These are phyloP conservation scores for Hericium coralloides DNA, from an alignment of 768 basidiomycete genomes.

Conservation along the genomic window DNA sequence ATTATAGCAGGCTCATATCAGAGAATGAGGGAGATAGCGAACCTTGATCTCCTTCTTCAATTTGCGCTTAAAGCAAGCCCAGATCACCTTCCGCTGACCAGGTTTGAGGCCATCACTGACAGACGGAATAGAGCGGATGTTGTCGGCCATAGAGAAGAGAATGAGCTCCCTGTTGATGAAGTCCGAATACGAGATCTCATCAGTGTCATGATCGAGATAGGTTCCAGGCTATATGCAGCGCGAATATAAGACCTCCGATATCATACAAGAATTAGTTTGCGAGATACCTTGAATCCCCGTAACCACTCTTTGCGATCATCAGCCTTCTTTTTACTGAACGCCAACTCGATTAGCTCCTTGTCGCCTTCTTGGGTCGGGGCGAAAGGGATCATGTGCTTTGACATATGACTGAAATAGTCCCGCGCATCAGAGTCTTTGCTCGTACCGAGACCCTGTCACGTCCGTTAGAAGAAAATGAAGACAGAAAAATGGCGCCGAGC, in stretches of 20 bases:
- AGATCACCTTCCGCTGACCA: slow-evolving; percentile 94
- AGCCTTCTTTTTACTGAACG: slow-evolving; percentile 99
- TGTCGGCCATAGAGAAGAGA: slow-evolving; percentile 98
- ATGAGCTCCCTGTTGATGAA: slow-evolving; percentile 99
- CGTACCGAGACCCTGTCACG: slow-evolving; percentile 83
- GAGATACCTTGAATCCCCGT: slow-evolving; percentile 73
- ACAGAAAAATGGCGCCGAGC: slow-evolving; percentile 13
- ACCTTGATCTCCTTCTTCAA: slow-evolving; percentile 90
- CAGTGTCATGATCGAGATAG: slow-evolving; percentile 80
- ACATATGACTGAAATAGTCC: slow-evolving; percentile 88
- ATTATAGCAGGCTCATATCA: too few species aligned
- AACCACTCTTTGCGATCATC: slow-evolving; percentile 99
- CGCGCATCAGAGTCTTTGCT: slow-evolving; percentile 84
- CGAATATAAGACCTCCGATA: neutral
- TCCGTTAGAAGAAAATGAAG: neutral
- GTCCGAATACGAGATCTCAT: slow-evolving; percentile 81
- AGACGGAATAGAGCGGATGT: slow-evolving; percentile 94
- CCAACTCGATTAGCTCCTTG: slow-evolving; percentile 85
- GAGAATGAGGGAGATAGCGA: neutral
- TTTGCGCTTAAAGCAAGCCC: slow-evolving; percentile 93
- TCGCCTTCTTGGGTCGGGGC: slow-evolving; percentile 73
- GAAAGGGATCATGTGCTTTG: slow-evolving; percentile 93
- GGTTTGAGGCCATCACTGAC: slow-evolving; percentile 93
- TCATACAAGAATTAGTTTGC: neutral
- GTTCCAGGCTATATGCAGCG: slow-evolving; percentile 67